Evolutionary conservation across 2,329 filamentous ascomycete genomes (phyloP), one percentile per base, ranked within the genome.

Genomic region (Tolypocladium endophyticum): DNA sequence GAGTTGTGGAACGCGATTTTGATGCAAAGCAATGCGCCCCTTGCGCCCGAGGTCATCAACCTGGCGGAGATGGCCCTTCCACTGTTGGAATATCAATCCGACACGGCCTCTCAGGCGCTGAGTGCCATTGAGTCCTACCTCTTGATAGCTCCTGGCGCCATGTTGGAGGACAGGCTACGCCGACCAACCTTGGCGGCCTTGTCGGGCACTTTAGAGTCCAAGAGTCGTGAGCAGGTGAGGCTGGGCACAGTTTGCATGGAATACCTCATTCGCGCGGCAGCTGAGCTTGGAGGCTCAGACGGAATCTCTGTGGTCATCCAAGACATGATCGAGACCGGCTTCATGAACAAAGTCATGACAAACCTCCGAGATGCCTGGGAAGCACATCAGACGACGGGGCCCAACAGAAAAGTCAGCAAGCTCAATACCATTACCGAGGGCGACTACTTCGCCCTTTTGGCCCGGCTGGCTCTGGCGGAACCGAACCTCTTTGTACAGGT

Each of bases 1-100:
- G 92, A 97, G 59, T 82, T 99, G 3, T 97, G 93, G 93, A 81
- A 83, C 39, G 84, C 88, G 2, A 85, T 97, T 14, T 73, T 92
- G 43, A 79, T 79, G 63, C 85, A 90, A 67, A 87, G 86, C 60
- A 79, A 81, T 9, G 75, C 83, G 16, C 86, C 88, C 0, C 75
- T 86, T 3, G 80, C 84, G 0, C 74, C 79, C 0, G 84, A 86
- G 18, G 74, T 92, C n/a, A 71, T 88, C 4, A 76, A 79, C 4
- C 78, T 93, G 41, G 80, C 85, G 2, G 81, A 83, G n/a, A 74
- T 81, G 54, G 79, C 84, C 1, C 81, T 92, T 18, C 85, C 85
- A 0, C 78, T 90, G 11, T 77, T 92, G 20, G 83, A 87, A 55
- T 82, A 86, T 38, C 85, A 86, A 53, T 85, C 82, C 6, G 84